These are phyloP conservation scores for Didymella pinodella DNA, from an alignment of 2,329 filamentous ascomycete genomes.

Conservation along the genomic window DNA sequence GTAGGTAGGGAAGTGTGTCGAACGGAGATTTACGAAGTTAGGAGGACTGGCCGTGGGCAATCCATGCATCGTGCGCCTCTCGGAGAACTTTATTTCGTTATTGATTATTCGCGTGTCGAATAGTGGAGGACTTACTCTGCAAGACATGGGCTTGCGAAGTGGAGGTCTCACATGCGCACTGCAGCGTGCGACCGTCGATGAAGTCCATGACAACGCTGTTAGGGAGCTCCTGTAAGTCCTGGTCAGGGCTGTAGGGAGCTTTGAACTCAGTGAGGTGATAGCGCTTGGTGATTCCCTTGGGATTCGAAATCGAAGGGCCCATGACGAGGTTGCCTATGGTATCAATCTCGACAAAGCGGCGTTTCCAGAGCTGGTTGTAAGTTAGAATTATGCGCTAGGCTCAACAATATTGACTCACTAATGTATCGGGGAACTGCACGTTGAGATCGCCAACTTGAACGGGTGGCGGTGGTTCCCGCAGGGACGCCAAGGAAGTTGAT, in stretches of 20 bases:
- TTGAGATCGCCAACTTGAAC: conserved; percentile 89
- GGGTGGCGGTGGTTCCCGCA: conserved; percentile 60
- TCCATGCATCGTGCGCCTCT: conserved; percentile 51
- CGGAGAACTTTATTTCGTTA: conserved; percentile 42
- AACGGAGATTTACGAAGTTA: conserved; percentile 14
- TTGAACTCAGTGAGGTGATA: conserved; percentile 89
- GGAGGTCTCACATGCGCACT: conserved; percentile 61
- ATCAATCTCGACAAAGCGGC: conserved; percentile 86
- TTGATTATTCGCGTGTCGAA: background rate
- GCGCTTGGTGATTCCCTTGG: conserved; percentile 72
- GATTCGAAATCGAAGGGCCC: conserved; percentile 71
- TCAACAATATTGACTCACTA: conserved; percentile 56
- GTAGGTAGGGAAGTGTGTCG: conserved; percentile 10
- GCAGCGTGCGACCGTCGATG: conserved; percentile 66
- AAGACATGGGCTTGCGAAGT: conserved; percentile 47
- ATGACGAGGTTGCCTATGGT: conserved; percentile 83
- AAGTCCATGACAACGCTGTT: conserved; percentile 78
- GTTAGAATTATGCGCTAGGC: conserved; percentile 13
- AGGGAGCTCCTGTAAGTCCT: conserved; percentile 90
- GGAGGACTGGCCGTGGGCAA: conserved; percentile 41
- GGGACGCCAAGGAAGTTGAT: conserved; percentile 37
- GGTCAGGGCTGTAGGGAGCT: conserved; percentile 80
- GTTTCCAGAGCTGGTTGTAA: conserved; percentile 78
- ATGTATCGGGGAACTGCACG: conserved; percentile 93
- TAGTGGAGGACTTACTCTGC: conserved; percentile 38